Evolutionary conservation across 106 monocot species (phyloP).

Genomic region (Chionographis japonica): DNA sequence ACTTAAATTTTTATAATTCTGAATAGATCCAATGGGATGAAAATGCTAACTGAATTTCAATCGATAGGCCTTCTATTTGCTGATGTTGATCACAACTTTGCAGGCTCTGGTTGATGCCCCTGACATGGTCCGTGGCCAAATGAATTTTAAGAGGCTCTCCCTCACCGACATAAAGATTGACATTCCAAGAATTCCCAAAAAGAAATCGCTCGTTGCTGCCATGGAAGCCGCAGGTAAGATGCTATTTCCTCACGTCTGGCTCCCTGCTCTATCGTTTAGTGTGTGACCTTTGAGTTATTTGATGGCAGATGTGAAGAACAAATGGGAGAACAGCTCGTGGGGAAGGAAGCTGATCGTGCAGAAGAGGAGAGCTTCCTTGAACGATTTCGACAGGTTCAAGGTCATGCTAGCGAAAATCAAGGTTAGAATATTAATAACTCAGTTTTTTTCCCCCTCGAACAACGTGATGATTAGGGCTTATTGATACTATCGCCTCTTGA

Average conservation of each 20-base stretch:
- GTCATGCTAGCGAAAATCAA: constrained; percentile 71
- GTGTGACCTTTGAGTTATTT: background rate
- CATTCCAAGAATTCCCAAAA: constrained; percentile 49
- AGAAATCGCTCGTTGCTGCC: constrained; percentile 50
- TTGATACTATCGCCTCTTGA: too few relatives aligned
- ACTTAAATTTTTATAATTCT: too few relatives aligned
- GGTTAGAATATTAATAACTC: constrained; percentile 15
- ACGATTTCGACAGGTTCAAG: constrained; percentile 68
- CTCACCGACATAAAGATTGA: constrained; percentile 61
- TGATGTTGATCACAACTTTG: background rate
- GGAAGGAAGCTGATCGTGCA: constrained; percentile 70
- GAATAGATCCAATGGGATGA: too few relatives aligned
- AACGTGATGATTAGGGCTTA: too few relatives aligned
- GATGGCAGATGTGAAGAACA: constrained; percentile 63
- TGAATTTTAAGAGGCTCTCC: constrained; percentile 58
- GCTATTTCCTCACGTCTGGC: background rate
- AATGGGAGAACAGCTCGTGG: constrained; percentile 68
- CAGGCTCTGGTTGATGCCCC: constrained; percentile 64
- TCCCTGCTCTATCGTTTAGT: background rate
- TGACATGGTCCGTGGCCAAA: constrained; percentile 59
- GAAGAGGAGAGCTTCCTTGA: constrained; percentile 56
- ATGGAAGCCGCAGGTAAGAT: constrained; percentile 55
- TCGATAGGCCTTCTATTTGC: too few relatives aligned
- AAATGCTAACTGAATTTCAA: too few relatives aligned
- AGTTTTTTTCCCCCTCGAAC: too few relatives aligned